Evolutionary conservation across 306 rosid genomes (phyloP).

Genomic region (Coriaria nepalensis): DNA sequence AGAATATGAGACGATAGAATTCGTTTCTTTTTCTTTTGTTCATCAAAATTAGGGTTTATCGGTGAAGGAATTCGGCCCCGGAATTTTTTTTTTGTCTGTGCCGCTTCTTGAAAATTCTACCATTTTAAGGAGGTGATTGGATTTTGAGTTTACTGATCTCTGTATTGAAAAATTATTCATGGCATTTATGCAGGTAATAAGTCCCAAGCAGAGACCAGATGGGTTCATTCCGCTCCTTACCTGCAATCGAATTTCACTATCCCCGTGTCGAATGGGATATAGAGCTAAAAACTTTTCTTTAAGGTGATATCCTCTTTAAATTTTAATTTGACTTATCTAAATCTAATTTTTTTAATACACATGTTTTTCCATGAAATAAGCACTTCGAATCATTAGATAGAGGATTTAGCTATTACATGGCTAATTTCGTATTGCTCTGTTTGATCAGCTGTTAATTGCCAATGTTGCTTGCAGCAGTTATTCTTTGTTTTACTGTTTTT

Average conservation of each 20-base stretch:
- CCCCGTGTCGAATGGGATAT: slow-evolving; percentile 21
- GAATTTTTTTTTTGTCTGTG: no score
- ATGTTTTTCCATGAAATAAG: neutral
- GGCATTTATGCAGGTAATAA: slow-evolving; percentile 21
- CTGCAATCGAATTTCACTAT: slow-evolving; percentile 15
- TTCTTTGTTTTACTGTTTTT: neutral
- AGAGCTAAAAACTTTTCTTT: slow-evolving; percentile 10
- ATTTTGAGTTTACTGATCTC: no score
- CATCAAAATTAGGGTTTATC: no score
- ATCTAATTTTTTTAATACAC: slow-evolving; percentile 1
- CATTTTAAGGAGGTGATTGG: no score
- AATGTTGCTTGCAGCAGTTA: neutral
- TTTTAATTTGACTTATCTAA: neutral
- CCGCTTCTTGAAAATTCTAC: no score
- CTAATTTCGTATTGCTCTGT: no score
- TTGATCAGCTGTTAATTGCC: neutral
- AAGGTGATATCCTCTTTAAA: slow-evolving; percentile 24
- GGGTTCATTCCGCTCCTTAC: slow-evolving; percentile 17
- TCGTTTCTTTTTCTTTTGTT: no score
- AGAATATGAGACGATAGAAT: no score
- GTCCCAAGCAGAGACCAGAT: slow-evolving; percentile 16
- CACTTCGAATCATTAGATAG: neutral
- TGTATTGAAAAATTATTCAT: neutral
- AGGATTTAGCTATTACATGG: no score
- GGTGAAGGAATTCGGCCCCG: no score